Conservation (phyloP, 2,329 filamentous ascomycete genomes). For the Blastomyces percursus region DNA sequence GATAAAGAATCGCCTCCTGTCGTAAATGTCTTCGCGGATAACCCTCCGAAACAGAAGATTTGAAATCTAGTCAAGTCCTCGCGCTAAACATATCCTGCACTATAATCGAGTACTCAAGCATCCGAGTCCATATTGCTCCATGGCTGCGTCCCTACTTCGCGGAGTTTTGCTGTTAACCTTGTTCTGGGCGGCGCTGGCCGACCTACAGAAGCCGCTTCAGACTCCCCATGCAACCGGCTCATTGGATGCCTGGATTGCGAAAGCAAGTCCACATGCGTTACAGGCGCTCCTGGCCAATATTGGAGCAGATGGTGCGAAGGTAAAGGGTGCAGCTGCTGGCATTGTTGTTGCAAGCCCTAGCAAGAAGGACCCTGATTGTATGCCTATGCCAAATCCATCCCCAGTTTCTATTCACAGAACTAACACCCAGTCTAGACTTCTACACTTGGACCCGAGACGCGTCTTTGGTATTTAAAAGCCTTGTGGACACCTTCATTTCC, state of each 20-base stretch:
- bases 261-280: conserved; percentile 41
- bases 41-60: too few species aligned
- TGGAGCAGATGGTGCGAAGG: conserved; percentile 41
- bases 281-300: conserved; percentile 47
- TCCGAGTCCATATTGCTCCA: neutral
- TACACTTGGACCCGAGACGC: conserved; percentile 71
- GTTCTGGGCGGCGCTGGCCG: neutral
- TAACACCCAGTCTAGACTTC: conserved; percentile 44
- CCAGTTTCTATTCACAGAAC: neutral
- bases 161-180: conserved; percentile 1
- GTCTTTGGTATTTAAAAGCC: conserved; percentile 57
- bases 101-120: neutral
- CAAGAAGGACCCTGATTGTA: conserved; percentile 44
- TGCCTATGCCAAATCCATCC: conserved; percentile 26
- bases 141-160: neutral
- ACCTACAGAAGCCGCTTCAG: neutral
- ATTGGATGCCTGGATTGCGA: conserved; percentile 23
- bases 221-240: conserved; percentile 4
- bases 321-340: conserved; percentile 40
- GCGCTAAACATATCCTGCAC: neutral
- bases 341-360: conserved; percentile 49
- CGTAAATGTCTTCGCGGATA: too few species aligned
- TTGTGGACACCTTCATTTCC: conserved; percentile 56
- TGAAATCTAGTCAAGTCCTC: neutral
- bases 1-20: too few species aligned